These are phyloP conservation scores for Dipodascus geniculatus DNA, from an alignment of 805 yeast species.

Conservation along the genomic window DNA sequence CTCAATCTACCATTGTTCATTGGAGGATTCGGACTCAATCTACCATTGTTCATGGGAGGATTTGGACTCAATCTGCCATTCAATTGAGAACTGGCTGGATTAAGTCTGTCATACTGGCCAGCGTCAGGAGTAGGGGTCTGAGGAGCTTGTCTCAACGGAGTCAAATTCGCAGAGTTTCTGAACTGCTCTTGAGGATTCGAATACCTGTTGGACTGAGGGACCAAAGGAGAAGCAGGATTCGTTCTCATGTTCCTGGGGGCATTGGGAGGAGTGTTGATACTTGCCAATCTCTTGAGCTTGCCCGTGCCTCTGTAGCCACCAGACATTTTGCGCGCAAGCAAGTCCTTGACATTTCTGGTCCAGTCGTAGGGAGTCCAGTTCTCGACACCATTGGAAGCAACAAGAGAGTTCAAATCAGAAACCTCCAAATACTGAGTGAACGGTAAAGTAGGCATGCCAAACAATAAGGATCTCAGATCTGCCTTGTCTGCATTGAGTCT, in stretches of 20 bases:
- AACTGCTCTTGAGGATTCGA: background rate
- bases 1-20: background rate
- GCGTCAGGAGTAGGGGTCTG: background rate
- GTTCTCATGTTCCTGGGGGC: slow-evolving; percentile 1
- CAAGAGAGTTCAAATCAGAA: slow-evolving; percentile 41
- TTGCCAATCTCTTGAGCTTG: slow-evolving; percentile 9
- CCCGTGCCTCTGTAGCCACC: slow-evolving; percentile 36
- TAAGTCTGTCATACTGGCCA: too few species aligned
- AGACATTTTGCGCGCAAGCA: slow-evolving; percentile 40
- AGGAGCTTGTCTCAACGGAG: slow-evolving; percentile 4
- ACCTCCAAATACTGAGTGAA: slow-evolving; percentile 59
- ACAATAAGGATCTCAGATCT: slow-evolving; percentile 53
- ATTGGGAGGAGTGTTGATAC: slow-evolving; percentile 1
- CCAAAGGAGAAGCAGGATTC: slow-evolving; percentile 5
- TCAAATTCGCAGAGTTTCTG: background rate
- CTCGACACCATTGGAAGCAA: slow-evolving; percentile 25
- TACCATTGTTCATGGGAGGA: background rate
- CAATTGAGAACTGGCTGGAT: too few species aligned
- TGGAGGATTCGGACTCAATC: background rate
- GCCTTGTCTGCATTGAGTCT: slow-evolving; percentile 63
- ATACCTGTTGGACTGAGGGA: slow-evolving; percentile 13
- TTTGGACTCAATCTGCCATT: background rate
- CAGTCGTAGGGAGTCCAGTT: slow-evolving; percentile 51
- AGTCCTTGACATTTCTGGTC: slow-evolving; percentile 43
- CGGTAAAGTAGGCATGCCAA: slow-evolving; percentile 77